Conservation (phyloP, 768 basidiomycete species). For the Boletellus ananas region DNA sequence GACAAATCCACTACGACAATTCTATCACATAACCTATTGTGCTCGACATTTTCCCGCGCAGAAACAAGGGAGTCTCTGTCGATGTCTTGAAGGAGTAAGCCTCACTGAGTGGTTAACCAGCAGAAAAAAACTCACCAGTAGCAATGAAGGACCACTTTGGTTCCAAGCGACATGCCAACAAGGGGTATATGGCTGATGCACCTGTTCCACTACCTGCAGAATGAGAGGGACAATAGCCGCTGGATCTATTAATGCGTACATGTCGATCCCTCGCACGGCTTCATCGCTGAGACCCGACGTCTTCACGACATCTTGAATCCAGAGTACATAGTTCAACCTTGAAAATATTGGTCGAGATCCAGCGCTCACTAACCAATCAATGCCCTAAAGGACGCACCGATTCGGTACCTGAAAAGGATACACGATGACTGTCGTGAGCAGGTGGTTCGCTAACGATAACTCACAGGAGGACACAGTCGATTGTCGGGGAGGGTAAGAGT, state of each 20-base stretch:
- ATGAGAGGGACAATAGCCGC: not conserved
- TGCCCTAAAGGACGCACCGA: slow-evolving; percentile 39
- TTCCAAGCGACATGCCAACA: slow-evolving; percentile 59
- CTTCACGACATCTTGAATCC: slow-evolving; percentile 69
- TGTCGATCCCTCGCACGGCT: slow-evolving; percentile 58
- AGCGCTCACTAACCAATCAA: not conserved
- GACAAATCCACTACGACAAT: slow-evolving; percentile 46
- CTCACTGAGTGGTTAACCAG: not conserved
- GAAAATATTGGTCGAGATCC: not conserved
- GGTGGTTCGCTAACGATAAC: slow-evolving; percentile 18
- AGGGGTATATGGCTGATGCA: slow-evolving; percentile 84
- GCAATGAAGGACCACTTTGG: slow-evolving; percentile 58
- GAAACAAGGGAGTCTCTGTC: slow-evolving; percentile 56
- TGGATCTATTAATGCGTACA: slow-evolving; percentile 45
- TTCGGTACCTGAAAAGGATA: slow-evolving; percentile 59
- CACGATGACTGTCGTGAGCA: not conserved
- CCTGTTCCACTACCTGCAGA: slow-evolving; percentile 70
- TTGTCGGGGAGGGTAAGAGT: slow-evolving; percentile 58
- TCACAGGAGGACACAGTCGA: slow-evolving; percentile 84
- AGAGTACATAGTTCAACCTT: slow-evolving; percentile 85
- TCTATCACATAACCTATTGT: slow-evolving; percentile 51
- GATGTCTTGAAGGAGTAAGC: slow-evolving; percentile 49
- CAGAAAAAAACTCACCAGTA: slow-evolving; percentile 48
- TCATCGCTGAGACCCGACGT: slow-evolving; percentile 23
- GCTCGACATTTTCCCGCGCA: slow-evolving; percentile 54